Base-by-base conservation (phyloP, 352 stramenopile genomes). In the Phytophthora citricola region DNA sequence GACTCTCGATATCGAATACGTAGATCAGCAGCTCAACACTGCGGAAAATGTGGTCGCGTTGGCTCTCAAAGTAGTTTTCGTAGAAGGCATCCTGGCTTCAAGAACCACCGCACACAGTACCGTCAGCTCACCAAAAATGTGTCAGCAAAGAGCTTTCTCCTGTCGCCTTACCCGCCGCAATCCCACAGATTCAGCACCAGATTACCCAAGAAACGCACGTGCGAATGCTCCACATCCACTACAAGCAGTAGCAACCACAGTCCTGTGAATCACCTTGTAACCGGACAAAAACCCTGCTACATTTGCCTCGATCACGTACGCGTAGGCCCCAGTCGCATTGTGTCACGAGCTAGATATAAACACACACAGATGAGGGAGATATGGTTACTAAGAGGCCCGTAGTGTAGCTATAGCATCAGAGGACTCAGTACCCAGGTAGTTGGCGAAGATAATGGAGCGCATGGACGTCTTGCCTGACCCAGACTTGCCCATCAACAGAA, bases 361-460 rank as follows among this genome's bases (percentile, higher is more conserved):
- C 8, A 17, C 59, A 17, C 12, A 11, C 7, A 24, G 1, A 39
- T 4, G 47, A 29, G 22, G 39, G 43, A 9, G n/a, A 29, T n/a
- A 55, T 9, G 26, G 46, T 59, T 29, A 58, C 49, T 36, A 7
- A 2, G 41, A 14, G 27, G 9, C n/a, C 27, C 11, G 5, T 38
- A 40, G 10, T 32, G 10, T 6, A 20, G 47, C n/a, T 17, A 24
- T 10, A n/a, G 15, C 17, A 58, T 58, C 34, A 29, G 0, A 49
- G 10, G 39, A 0, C 24, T 14, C 36, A 14, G 38, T 71, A 96
- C 85, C 97, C 57, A 99, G 75, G 79, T 99, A 99, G 84, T 99
- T 99, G 65, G 98, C 98, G 76, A 99, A 99, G 73, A 99, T 99
- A 66, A 99, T 99, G 49, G 93, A 98, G 56, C 98, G 80, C 98